Base-by-base conservation (phyloP, 345 rosid species). In the Populus simonii region DNA sequence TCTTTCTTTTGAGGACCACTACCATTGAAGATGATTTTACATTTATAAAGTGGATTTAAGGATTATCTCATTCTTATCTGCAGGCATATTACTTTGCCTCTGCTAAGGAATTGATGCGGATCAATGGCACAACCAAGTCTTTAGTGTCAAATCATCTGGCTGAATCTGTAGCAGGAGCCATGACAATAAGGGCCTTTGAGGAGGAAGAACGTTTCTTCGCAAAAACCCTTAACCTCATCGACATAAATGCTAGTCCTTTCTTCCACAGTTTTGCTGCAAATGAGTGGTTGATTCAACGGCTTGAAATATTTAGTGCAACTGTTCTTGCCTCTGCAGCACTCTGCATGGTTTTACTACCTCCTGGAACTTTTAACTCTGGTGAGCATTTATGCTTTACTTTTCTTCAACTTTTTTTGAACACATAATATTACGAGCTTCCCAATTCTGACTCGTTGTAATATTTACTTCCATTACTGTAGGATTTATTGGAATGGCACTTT, bases 401-500 rank as follows among this genome's bases (percentile, higher is more conserved):
- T 53, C 16, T 31, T 23, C 47, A 49, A 65, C 39, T 33, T 22
- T 47, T 71, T 8, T 47, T 27, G 5, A 4, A 15, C 27, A 25
- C 17, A 17, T 29, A 43, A 35, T 69, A 25, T 43, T 8, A 66
- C 55, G 72, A 39, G 65, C 29, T 76, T 31, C 67, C 69, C 10
- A 5, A 12, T 61, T 23, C 36, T 78, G 63, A 57, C 75, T n/a
- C 23, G 2, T 36, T 17, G 7, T 53, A 49, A 57, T 18, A 12
- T 1, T 33, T 27, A 8, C n/a, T 70, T 67, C 2, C 75, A 35
- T 77, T 74, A 36, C 66, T 77, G 82, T 92, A 96, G 99, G 99
- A 55, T 96, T 96, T 77, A 87, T 96, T 3, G 99, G 99, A 80
- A 90, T 96, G 98, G 97, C 99, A n/a, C 86, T 96, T 77, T 93